These are phyloP conservation scores for Yamadazyma membranifaciens DNA, from an alignment of 1,139 yeast genomes.

Conservation along the genomic window DNA sequence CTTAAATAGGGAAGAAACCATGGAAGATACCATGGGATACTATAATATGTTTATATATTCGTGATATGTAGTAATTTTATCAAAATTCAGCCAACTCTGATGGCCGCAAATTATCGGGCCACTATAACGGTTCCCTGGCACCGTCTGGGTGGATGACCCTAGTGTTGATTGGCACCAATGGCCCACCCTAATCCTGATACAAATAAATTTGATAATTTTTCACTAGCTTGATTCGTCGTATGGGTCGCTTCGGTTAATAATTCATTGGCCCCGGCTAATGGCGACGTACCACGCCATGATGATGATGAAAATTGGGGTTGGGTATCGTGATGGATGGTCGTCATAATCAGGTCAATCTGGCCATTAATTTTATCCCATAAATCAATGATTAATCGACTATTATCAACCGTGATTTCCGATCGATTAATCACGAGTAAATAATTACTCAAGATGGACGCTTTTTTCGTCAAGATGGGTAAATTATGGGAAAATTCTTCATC, in stretches of 20 bases:
- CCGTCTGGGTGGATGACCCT: too few species aligned
- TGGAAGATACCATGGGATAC: too few species aligned
- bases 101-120: too few species aligned
- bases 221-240: constrained; percentile 29
- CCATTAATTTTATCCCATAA: constrained; percentile 37
- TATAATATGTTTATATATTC: too few species aligned
- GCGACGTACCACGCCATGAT: neutral
- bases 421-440: constrained; percentile 29
- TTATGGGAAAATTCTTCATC: constrained; percentile 18
- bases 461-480: constrained; percentile 31
- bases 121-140: too few species aligned
- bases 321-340: neutral
- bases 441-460: constrained; percentile 48
- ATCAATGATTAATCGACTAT: constrained; percentile 29
- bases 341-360: constrained; percentile 23
- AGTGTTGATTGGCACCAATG: constrained; percentile 44
- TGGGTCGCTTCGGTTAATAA: constrained; percentile 33
- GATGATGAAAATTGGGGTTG: constrained; percentile 3
- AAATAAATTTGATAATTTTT: constrained; percentile 42
- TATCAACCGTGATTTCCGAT: constrained; percentile 18
- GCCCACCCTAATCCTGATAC: constrained; percentile 69
- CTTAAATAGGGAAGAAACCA: too few species aligned
- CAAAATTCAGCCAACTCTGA: too few species aligned
- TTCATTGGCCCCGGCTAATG: constrained; percentile 20
- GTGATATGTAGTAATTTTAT: too few species aligned